Base-by-base conservation (phyloP, 2,329 filamentous ascomycete genomes). In the Monilinia fructicola region DNA sequence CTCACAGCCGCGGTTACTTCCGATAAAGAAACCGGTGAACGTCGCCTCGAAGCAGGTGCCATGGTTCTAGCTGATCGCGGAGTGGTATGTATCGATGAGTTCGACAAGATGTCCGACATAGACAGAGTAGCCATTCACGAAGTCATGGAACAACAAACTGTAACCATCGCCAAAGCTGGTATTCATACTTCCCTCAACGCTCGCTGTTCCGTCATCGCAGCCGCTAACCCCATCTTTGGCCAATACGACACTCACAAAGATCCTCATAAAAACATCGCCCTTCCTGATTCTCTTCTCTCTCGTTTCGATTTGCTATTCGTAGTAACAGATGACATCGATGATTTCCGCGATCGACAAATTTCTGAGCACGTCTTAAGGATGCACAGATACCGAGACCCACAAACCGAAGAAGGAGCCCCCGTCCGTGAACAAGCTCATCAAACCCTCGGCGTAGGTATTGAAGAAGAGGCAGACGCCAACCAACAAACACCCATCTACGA, bases 101-200 rank as follows among this genome's bases (percentile, higher is more conserved):
- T 99, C 73, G 95, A 99, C 82, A 99, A 99, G 79, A 99, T 99
- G 95, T 97, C 93, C 67, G 95, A 99, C 76, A 90, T 98, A 67
- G 95, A 99, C 79, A 88, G 95, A 77, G 95, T 99, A 4, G 95
- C 95, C 56, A 99, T 99, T 73, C 95, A 99, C 85, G 95, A 99
- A 91, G 95, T 99, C 71, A 99, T 99, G 95, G 95, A 99, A 80
- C 95, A 99, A 81, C 95, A 99, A 80, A 99, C 95, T 0, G 95
- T 99, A 68, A 99, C 95, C 18, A 99, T 99, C 75, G 95, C 95
- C 63, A 99, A 99, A 81, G 95, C 95, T 1, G 95, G 95, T 71
- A 99, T 99, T 67, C 95, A 99, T 79, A 99, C 95, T 0, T 97
- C 93, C 3, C 83, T 99, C 68, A 99, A 99, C 76, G 95, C 95